Evolutionary conservation across 805 yeast species (phyloP), one percentile per base, ranked within the genome.

Genomic region (Suhomyces emberorum): DNA sequence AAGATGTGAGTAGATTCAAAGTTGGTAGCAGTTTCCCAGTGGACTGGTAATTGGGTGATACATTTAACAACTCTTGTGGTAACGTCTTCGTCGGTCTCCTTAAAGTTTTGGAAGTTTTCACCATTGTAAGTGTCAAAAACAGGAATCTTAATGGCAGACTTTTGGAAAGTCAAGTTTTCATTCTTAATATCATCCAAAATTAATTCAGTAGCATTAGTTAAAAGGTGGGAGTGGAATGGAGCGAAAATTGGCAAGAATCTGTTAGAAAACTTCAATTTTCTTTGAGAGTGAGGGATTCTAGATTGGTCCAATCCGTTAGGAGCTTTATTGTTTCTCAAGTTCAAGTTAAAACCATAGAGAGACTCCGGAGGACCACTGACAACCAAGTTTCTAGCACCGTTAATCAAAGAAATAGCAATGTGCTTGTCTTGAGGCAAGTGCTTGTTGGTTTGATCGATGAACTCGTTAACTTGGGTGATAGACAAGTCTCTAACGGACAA

Each of bases 291-390:
- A 39, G 99, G 99, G 42, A 93, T 77, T 71, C 98, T 81, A 39
- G 95, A 81, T 74, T 93, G 98, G 58, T 91, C 95, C 52, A 87
- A 76, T 38, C 97, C 98, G 31, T 93, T 71, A 30, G 95, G 85
- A 34, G 97, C 97, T 70, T 93, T 93, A 41, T 88, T 88, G 69
- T 87, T 86, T 74, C 98, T 82, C 62, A 93, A 74, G 43, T 91
- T 77, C 56, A 93, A 75, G 67, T 89, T 89, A 54, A 93, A 77
- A 73, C 99, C 99, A 54, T 91, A 93, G 44, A 93, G 72, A 3
- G 98, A 88, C 74, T 89, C 96, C 39, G 99, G 98, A 32, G 98
- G 98, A 62, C 99, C 99, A 15, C 95, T 79, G 32, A 91, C 88
- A 39, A 93, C 98, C 69, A 88, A 75, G 65, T 88, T 87, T 70